These are phyloP conservation scores for Fusarium scirpi DNA, from an alignment of 2,329 filamentous ascomycete species.

Conservation along the genomic window DNA sequence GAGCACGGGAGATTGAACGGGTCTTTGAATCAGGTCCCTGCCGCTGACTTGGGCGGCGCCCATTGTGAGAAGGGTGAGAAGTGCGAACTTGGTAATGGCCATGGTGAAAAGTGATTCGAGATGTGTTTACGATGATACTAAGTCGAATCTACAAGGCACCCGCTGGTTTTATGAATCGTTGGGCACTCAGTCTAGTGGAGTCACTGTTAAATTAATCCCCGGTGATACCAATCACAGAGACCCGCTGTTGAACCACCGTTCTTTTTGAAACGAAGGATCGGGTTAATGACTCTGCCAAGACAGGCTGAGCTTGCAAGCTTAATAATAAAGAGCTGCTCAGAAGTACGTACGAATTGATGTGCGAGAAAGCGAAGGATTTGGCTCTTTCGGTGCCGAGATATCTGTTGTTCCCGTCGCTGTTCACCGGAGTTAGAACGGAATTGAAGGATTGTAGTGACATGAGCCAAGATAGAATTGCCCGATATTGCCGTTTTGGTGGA, in stretches of 20 bases:
- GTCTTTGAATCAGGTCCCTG: constrained; percentile 52
- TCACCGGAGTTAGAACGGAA: neutral
- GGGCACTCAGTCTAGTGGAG: neutral
- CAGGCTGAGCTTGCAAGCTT: neutral
- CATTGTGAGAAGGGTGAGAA: neutral
- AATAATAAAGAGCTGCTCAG: too few species aligned
- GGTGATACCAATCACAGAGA: neutral
- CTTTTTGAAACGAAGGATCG: constrained; percentile 20
- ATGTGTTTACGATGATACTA: neutral
- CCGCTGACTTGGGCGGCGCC: neutral
- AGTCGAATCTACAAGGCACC: neutral
- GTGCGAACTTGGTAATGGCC: neutral
- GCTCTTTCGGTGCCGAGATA: neutral
- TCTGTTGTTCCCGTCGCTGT: neutral
- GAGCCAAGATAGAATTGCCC: neutral
- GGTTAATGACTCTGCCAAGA: constrained; percentile 2
- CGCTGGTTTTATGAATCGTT: neutral
- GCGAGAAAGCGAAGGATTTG: neutral
- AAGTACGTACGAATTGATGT: too few species aligned
- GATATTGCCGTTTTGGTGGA: neutral
- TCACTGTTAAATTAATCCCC: constrained; percentile 1
- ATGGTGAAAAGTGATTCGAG: neutral
- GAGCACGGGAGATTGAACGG: neutral
- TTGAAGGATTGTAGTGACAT: neutral
- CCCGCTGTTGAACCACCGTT: neutral